Conservation (phyloP, 1,139 yeast genomes). For the Pichia inconspicua region DNA sequence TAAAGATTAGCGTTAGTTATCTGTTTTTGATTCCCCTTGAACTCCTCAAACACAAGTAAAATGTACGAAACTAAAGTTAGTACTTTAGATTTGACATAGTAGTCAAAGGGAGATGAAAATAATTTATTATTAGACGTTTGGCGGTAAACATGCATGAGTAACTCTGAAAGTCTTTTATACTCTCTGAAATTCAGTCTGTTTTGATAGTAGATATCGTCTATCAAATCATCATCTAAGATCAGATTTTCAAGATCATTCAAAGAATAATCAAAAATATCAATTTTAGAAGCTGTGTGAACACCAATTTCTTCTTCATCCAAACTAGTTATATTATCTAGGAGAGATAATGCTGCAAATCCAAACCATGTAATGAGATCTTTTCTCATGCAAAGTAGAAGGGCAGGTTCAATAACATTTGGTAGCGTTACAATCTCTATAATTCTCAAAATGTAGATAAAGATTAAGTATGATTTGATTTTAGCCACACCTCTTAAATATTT, state of each 20-base stretch:
- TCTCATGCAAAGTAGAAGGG: slow-evolving; percentile 22
- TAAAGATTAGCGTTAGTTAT: not conserved
- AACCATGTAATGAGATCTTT: not conserved
- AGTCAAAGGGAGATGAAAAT: slow-evolving; percentile 1
- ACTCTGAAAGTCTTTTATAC: not conserved
- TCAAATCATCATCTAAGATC: not conserved
- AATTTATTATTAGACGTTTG: not conserved
- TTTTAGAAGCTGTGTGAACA: not conserved
- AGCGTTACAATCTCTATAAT: slow-evolving; percentile 45
- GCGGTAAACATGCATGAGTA: not conserved
- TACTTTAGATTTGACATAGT: slow-evolving; percentile 1
- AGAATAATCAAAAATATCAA: not conserved
- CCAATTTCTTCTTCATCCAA: not conserved
- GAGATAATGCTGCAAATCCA: slow-evolving; percentile 1
- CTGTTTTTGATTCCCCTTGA: not conserved
- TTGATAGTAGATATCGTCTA: not conserved
- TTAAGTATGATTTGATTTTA: not conserved
- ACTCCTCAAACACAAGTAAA: not conserved
- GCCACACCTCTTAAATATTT: not conserved
- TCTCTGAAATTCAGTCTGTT: not conserved
- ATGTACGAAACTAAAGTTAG: not conserved
- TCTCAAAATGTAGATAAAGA: not conserved
- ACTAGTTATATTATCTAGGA: not conserved
- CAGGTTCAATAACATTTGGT: slow-evolving; percentile 47
- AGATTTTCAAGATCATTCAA: not conserved